Base-by-base conservation (phyloP, 345 rosid genomes). In the Fremontodendron californicum region DNA sequence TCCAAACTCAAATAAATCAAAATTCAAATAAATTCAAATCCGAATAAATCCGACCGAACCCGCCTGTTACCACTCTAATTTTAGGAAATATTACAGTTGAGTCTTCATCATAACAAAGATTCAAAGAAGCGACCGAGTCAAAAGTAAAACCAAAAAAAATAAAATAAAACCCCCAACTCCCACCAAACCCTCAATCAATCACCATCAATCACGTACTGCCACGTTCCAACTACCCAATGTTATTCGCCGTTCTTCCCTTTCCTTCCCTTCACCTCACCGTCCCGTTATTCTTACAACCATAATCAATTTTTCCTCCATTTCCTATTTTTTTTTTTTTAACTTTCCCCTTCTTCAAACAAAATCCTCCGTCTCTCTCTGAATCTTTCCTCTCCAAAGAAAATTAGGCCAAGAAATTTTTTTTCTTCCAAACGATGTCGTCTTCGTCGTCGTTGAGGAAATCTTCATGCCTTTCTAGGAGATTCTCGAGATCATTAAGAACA, bases 341-440 rank as follows among this genome's bases (percentile, higher is more conserved):
- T 31, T 45, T 27, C 23, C 6, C 27, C 21, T 55, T 55, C 12
- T 46, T 51, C 61, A 23, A 51, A 71, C 46, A 51, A 49, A 29
- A 71, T 10, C 29, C 45, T 35, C 31, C 62, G 6, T 71, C 7
- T 51, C 74, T 49, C 46, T 33, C 62, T 12, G 29, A 65, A 9
- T 45, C n/a, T n/a, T n/a, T 60, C 29, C 9, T 60, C 65, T 29
- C 9, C 65, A 15, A 13, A 60, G 29, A n/a, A 71, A 19, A 19
- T 71, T 33, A 71, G 25, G 5, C 75, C 43, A 10, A 19, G 3
- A 0, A 71, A n/a, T n/a, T n/a, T n/a, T n/a, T 5, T 9, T 9
- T 71, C 29, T 71, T 71, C 11, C 10, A 51, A 71, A 71, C 62
- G 61, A 71, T 71, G 75, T 71, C 60, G 45, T 33, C n/a, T 71